Percentiles rank a stretch among this genome's conserved stretches.
Evolutionary conservation across 192 early-diverging fungal species (phyloP).

Genomic region (Backusella tuberculispora): DNA sequence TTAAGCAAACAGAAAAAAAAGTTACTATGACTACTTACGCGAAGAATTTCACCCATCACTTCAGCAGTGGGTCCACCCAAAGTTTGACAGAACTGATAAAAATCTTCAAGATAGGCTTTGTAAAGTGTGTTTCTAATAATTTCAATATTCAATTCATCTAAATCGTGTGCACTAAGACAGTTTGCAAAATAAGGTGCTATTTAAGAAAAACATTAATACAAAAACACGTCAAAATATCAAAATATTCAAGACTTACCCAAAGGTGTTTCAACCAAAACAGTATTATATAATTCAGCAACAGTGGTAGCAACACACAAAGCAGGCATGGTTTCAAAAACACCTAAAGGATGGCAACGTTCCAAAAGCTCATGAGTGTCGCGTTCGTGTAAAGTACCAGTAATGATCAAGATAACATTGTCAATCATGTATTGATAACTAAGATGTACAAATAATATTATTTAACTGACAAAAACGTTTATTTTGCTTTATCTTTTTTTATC

Average conservation of each 20-base stretch:
- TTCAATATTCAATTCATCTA: slow-evolving; percentile 99
- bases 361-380: slow-evolving; percentile 97
- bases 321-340: slow-evolving; percentile 97
- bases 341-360: slow-evolving; percentile 97
- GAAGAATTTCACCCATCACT: slow-evolving; percentile 92
- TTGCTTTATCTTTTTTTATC: not conserved
- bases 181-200: slow-evolving; percentile 96
- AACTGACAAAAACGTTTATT: not conserved
- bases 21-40: slow-evolving; percentile 50
- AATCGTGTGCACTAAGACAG: slow-evolving; percentile 93
- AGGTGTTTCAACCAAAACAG: slow-evolving; percentile 96
- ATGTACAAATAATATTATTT: slow-evolving; percentile 20
- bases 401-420: slow-evolving; percentile 97
- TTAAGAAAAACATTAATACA: slow-evolving; percentile 9
- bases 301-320: slow-evolving; percentile 98
- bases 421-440: slow-evolving; percentile 97
- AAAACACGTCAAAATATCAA: slow-evolving; percentile 14
- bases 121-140: slow-evolving; percentile 99
- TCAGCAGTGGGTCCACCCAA: slow-evolving; percentile 87
- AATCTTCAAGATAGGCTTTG: slow-evolving; percentile 99
- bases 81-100: slow-evolving; percentile 84
- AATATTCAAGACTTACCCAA: slow-evolving; percentile 57
- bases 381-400: slow-evolving; percentile 97
- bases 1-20: not conserved
- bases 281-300: slow-evolving; percentile 93